Base-by-base conservation (phyloP, 2,329 filamentous ascomycete genomes). In the Curvularia sp. region DNA sequence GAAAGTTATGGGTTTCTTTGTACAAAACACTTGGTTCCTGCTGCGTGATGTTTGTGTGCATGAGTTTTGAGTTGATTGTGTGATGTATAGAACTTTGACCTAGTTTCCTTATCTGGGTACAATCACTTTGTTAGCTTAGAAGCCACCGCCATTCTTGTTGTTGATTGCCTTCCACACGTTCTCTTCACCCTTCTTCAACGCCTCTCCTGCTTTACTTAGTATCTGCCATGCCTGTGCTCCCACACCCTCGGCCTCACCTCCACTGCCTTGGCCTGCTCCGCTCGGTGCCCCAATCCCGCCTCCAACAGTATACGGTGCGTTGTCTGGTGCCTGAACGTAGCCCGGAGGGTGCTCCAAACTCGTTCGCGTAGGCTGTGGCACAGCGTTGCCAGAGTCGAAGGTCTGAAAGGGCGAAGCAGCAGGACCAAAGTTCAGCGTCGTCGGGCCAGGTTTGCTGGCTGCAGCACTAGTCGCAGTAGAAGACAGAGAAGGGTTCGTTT, bases 321-420 rank as follows among this genome's bases (percentile, higher is more conserved):
- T 79, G 74, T 63, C 77, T 28, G 66, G 70, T 57, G 81, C 79
- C 61, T 84, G 82, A 53, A 77, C 68, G 66, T 84, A 84, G 12
- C 81, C 80, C 0, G 80, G 78, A 21, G 81, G 81, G 60, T 81
- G 79, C 57, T 78, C 75, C 36, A 78, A 61, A 60, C 65, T 73
- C 39, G 53, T 46, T 19, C 60, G 53, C 21, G 64, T 59, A 30
- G 53, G 49, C 18, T 53, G 50, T 23, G 42, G 59, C 45, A 61
- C 62, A 23, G 58, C 67, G 23, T 64, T 69, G 7, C 61, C 64
- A 8, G 63, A 23, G 54, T 74, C 62, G 30, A 64, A 64, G 5
- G 53, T 59, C 52, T 73, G 71, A 36, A 61, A 70, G 21, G 69
- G 65, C 59, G 74, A 68, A 57, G 64, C 55, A 19, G 65, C 74